Conservation (phyloP, 495 filamentous ascomycete species). For the Aspergillus coremiiformis region DNA sequence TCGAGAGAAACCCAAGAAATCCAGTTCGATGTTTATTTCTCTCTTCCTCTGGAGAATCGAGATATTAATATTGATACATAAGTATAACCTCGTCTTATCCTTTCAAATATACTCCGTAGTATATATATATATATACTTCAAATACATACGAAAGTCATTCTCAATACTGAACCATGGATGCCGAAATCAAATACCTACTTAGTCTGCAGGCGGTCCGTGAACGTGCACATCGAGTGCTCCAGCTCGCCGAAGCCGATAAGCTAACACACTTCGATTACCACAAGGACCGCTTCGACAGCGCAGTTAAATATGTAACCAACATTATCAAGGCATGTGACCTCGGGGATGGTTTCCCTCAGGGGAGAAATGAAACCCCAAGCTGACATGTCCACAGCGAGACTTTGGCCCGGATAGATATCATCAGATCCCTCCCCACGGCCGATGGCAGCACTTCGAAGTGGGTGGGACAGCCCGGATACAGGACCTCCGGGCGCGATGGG, state of each 20-base stretch:
- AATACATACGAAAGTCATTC: no score
- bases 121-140: no score
- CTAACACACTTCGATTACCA: slow-evolving; percentile 32
- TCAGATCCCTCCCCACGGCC: slow-evolving; percentile 62
- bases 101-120: no score
- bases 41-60: no score
- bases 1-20: no score
- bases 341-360: background rate
- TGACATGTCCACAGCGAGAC: slow-evolving; percentile 36
- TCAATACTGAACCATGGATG: slow-evolving; percentile 5
- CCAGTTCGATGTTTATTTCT: no score
- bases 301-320: slow-evolving; percentile 26
- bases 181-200: slow-evolving; percentile 27
- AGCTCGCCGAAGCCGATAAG: slow-evolving; percentile 23
- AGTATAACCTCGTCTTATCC: no score
- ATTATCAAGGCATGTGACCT: slow-evolving; percentile 25
- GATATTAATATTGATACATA: no score
- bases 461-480: slow-evolving; percentile 71
- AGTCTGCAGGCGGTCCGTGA: slow-evolving; percentile 33
- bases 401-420: slow-evolving; percentile 46
- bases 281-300: slow-evolving; percentile 18
- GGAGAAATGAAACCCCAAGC: background rate
- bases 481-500: slow-evolving; percentile 62
- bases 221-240: slow-evolving; percentile 25
- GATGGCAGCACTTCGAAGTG: slow-evolving; percentile 86